Evolutionary conservation across 352 stramenopile genomes (phyloP), one percentile per base, ranked within the genome.

Genomic region (Phytophthora litchii): DNA sequence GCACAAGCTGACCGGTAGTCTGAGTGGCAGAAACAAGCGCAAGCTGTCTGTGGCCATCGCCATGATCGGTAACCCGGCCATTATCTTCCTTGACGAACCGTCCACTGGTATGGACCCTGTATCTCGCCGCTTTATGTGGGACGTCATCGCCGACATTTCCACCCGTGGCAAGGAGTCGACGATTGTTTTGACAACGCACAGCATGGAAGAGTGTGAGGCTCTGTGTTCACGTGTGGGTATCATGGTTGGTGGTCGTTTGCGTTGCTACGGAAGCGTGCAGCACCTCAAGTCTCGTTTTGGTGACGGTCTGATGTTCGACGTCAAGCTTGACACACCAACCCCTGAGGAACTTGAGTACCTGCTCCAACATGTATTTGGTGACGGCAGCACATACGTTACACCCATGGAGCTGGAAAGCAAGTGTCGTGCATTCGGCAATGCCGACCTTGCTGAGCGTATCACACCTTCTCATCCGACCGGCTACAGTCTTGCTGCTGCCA

Each of bases 231-330:
- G 89, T 19, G 91, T 98, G 21, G 93, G 82, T 25, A 98, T 98
- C 60, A 96, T 98, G 75, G 80, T 89, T 0, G 79, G 74, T 6
- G 78, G 78, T 35, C 73, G 75, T 10, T 54, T 88, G 19, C 75
- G 71, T 4, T 89, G 81, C 38, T 59, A 92, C 3, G 88, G 89
- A 13, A 94, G 58, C 38, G 63, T 86, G 10, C 80, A 98, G 76
- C 91, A 98, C 67, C 72, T 99, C 55, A 99, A 98, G 75, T 89
- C 72, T 62, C 91, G 91, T 16, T 98, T 98, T 59, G 96, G 95
- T 25, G 71, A 96, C 34, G 96, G 93, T 3, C 96, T 96, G 44
- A 77, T 97, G 61, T 62, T 98, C 36, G 86, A 97, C 34, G 48
- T 81, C 10, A 83, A 81, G 45, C 56, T 86, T 2, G 53, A 65